Conservation (phyloP, 352 stramenopile species). For the Thalassiosira livingstoniorum region DNA sequence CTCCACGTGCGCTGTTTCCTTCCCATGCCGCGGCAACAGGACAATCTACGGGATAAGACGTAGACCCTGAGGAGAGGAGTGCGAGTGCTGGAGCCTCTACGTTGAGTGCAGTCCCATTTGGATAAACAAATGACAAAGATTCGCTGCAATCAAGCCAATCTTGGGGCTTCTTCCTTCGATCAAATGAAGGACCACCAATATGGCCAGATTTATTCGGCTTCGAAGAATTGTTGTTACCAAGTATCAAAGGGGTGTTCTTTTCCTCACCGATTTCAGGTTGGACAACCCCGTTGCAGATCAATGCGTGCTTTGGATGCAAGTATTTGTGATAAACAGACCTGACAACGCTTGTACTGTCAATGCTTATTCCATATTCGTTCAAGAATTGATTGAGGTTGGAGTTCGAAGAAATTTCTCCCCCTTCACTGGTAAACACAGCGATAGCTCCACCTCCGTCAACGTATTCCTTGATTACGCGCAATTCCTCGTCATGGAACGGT, state of each 20-base stretch:
- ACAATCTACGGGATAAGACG: constrained; percentile 95
- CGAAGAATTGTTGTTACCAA: constrained; percentile 6
- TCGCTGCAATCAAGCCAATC: constrained; percentile 73
- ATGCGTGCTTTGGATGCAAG: constrained; percentile 94
- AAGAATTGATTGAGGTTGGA: constrained; percentile 96
- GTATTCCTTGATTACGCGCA: constrained; percentile 89
- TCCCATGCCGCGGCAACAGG: constrained; percentile 91
- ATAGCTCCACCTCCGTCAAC: constrained; percentile 90
- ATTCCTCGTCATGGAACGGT: constrained; percentile 48
- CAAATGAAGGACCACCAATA: not conserved
- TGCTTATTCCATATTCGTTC: constrained; percentile 88
- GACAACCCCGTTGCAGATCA: constrained; percentile 94
- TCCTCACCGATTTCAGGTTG: constrained; percentile 90
- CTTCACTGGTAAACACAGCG: constrained; percentile 91
- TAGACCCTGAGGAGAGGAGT: constrained; percentile 91
- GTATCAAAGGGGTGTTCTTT: constrained; percentile 51
- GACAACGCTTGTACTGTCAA: constrained; percentile 88
- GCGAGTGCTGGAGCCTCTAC: constrained; percentile 89
- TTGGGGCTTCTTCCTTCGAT: constrained; percentile 26
- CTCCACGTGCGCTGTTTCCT: constrained; percentile 34
- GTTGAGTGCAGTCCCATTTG: constrained; percentile 92
- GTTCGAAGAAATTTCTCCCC: constrained; percentile 89
- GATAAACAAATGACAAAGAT: constrained; percentile 93
- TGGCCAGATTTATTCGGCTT: not conserved
- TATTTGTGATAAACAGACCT: constrained; percentile 96